These are phyloP conservation scores for Castanea crenata DNA, from an alignment of 306 rosid genomes.

Conservation along the genomic window DNA sequence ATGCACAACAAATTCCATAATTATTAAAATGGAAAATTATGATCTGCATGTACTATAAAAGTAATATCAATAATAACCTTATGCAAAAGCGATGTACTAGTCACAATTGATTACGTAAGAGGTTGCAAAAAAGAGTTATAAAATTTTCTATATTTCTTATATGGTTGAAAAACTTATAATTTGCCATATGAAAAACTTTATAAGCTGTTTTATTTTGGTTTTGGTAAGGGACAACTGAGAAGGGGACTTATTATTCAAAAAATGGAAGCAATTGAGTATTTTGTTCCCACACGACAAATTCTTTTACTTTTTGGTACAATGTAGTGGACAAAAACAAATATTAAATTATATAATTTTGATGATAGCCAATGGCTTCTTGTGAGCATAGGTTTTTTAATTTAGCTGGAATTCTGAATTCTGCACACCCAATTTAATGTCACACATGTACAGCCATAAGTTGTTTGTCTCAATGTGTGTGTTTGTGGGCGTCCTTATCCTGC, in stretches of 20 bases:
- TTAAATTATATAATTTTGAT: not conserved
- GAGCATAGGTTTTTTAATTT: no score
- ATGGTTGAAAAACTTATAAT: no score
- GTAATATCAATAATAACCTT: no score
- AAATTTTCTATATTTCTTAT: no score
- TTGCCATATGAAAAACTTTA: not conserved
- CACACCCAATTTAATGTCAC: no score
- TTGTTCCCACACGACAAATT: not conserved
- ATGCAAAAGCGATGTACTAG: no score
- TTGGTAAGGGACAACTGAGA: not conserved
- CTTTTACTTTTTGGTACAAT: not conserved
- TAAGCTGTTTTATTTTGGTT: not conserved
- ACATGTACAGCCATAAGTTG: not conserved
- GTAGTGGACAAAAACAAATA: not conserved
- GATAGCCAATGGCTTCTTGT: not conserved
- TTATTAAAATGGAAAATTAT: no score
- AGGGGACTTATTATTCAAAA: not conserved
- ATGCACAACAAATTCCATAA: no score
- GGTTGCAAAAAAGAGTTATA: no score
- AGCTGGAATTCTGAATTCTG: no score
- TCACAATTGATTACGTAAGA: no score
- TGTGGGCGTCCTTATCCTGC: not conserved
- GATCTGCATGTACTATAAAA: no score
- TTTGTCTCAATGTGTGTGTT: not conserved
- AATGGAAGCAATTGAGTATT: not conserved